These are phyloP conservation scores for Hibiscus syriacus DNA, from an alignment of 345 rosid genomes.

Conservation along the genomic window DNA sequence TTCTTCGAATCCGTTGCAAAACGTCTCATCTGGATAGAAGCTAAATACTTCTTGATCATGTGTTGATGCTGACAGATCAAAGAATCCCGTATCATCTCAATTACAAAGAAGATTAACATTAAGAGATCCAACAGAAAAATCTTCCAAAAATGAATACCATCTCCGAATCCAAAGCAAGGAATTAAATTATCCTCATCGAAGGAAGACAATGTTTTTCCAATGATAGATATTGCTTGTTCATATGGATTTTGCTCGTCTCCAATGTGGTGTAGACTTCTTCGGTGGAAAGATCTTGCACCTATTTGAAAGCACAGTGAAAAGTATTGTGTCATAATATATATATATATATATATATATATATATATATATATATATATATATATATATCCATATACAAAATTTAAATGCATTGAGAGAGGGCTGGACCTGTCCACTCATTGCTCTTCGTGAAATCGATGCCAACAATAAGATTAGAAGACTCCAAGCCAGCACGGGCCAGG, in stretches of 20 bases:
- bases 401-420: background rate
- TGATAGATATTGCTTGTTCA: slow-evolving; percentile 70
- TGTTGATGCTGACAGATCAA: slow-evolving; percentile 43
- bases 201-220: slow-evolving; percentile 63
- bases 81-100: background rate
- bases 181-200: slow-evolving; percentile 83
- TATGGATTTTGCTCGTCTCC: slow-evolving; percentile 56
- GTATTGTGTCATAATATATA: no score
- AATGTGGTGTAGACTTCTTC: slow-evolving; percentile 57
- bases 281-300: slow-evolving; percentile 67
- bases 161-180: slow-evolving; percentile 79
- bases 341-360: no score
- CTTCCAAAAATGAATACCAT: slow-evolving; percentile 25
- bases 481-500: slow-evolving; percentile 58
- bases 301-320: background rate
- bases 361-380: no score
- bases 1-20: slow-evolving; percentile 59
- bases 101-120: background rate
- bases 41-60: slow-evolving; percentile 62
- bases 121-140: background rate
- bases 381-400: no score
- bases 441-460: slow-evolving; percentile 84
- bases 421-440: slow-evolving; percentile 76
- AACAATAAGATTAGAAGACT: slow-evolving; percentile 76
- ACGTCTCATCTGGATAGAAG: slow-evolving; percentile 40